Percentiles rank a stretch among this genome's conserved stretches.
Evolutionary conservation across 2,329 filamentous ascomycete genomes (phyloP).

Genomic region (Microdochium paspali): DNA sequence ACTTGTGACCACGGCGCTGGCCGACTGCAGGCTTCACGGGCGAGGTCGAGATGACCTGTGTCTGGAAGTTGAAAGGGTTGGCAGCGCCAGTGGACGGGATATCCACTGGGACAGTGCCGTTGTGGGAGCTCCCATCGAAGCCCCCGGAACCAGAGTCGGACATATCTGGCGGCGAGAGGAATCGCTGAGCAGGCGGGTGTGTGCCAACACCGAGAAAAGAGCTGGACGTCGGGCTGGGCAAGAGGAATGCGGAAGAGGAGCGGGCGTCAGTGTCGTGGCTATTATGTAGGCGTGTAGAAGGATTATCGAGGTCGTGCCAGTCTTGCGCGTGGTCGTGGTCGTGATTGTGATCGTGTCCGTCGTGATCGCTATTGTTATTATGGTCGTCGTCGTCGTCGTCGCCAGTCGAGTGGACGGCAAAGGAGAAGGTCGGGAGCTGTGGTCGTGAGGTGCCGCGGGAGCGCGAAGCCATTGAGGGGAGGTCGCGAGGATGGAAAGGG

Average conservation of each 20-base stretch:
- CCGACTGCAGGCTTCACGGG: slow-evolving; percentile 81
- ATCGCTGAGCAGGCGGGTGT: background rate
- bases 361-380: slow-evolving; percentile 2
- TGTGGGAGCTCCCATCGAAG: slow-evolving; percentile 13
- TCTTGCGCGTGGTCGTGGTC: slow-evolving; percentile 11
- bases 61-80: slow-evolving; percentile 92
- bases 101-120: slow-evolving; percentile 23
- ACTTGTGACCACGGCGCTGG: slow-evolving; percentile 88
- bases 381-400: slow-evolving; percentile 5
- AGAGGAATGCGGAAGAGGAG: background rate
- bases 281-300: slow-evolving; percentile 1
- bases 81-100: slow-evolving; percentile 17
- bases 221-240: background rate
- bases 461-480: background rate
- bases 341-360: slow-evolving; percentile 6
- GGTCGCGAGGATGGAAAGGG: too few relatives aligned
- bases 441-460: slow-evolving; percentile 10
- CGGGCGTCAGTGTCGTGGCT: background rate
- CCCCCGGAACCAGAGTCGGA: slow-evolving; percentile 5
- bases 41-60: slow-evolving; percentile 64
- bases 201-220: background rate
- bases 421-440: slow-evolving; percentile 1
- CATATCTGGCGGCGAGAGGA: background rate
- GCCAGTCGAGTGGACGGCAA: background rate
- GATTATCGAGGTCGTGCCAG: slow-evolving; percentile 12